phyloP scores from a whole-genome alignment of 768 basidiomycete species.

The Mycena venus region DNA sequence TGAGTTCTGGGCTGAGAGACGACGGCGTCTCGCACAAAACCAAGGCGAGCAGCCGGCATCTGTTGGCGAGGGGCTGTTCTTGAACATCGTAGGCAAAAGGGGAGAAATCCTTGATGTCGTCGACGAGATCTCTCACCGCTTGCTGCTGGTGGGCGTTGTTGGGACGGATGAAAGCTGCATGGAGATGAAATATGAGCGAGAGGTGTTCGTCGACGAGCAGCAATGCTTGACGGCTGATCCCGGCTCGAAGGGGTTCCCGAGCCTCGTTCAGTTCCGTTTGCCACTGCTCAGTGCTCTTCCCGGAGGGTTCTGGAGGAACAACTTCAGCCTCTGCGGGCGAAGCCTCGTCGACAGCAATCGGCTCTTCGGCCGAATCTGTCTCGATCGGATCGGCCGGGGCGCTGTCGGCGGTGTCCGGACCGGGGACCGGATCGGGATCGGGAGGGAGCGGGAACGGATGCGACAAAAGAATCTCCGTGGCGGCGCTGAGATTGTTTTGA shows the following conservation, averaged over 20 bases:
- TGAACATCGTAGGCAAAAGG: conserved; percentile 74
- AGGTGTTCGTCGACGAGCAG: conserved; percentile 88
- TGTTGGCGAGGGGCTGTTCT: conserved; percentile 83
- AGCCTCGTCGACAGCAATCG: conserved; percentile 9
- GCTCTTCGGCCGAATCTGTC: not conserved
- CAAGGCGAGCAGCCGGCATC: conserved; percentile 89
- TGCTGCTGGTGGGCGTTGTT: conserved; percentile 70
- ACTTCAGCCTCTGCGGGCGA: conserved; percentile 15
- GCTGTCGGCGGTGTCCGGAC: conserved; percentile 33
- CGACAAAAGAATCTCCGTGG: conserved; percentile 87
- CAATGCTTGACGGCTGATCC: conserved; percentile 79
- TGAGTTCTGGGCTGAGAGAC: conserved; percentile 66
- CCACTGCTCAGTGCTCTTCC: conserved; percentile 73
- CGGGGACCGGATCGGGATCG: conserved; percentile 76
- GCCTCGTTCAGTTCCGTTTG: conserved; percentile 73
- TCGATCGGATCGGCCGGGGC: conserved; percentile 19
- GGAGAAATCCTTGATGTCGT: conserved; percentile 81
- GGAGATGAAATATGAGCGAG: conserved; percentile 90
- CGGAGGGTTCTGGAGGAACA: conserved; percentile 33
- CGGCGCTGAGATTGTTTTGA: conserved; percentile 90
- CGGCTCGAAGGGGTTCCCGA: conserved; percentile 74
- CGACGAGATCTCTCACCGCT: conserved; percentile 80
- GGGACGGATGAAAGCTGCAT: conserved; percentile 82
- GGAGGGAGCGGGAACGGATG: conserved; percentile 85
- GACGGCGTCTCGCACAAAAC: conserved; percentile 83